Evolutionary conservation across 345 rosid species (phyloP), one percentile per base, ranked within the genome.

Genomic region (Firmiana major): DNA sequence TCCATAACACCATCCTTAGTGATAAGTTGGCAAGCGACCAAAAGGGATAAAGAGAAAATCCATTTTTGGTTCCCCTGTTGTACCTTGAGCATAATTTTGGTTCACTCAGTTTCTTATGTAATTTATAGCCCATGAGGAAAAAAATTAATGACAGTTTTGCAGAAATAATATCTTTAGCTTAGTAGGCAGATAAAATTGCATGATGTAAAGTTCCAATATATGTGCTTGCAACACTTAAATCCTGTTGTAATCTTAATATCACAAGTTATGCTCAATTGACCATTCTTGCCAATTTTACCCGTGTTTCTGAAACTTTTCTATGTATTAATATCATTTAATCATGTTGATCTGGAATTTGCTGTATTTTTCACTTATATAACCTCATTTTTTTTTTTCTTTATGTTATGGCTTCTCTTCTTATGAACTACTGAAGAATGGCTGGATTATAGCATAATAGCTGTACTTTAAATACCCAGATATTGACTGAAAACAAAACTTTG

Each of bases 71-170:
- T 81, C 80, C 71, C 26, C 40, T 78, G 77, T 71, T 80, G 84
- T 83, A 81, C 80, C 31, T 28, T 62, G 76, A 83, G 81, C 75
- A 66, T 85, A 70, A 85, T 71, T 77, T 73, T 78, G 58, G 53
- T 77, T 73, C 34, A 24, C 69, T 59, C 19, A 45, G 49, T 55
- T 58, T 73, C 78, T 77, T 74, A 76, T 81, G 81, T 85, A 76
- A 81, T 79, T 83, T 79, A 83, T 71, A 82, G 80, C 43, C 60
- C 69, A 63, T 54, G 48, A 59, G 75, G 77, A 76, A 74, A 76
- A 66, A 68, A 2, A 7, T 13, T 60, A 72, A 58, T 69, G 74
- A 78, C 82, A 80, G 81, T 88, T 85, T 86, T 83, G 87, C 77
- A 62, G 84, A 81, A 80, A 82, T 78, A 83, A 78, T 67, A 67